These are phyloP conservation scores for Podospora anserina DNA, from an alignment of 495 filamentous ascomycete genomes.

Conservation along the genomic window DNA sequence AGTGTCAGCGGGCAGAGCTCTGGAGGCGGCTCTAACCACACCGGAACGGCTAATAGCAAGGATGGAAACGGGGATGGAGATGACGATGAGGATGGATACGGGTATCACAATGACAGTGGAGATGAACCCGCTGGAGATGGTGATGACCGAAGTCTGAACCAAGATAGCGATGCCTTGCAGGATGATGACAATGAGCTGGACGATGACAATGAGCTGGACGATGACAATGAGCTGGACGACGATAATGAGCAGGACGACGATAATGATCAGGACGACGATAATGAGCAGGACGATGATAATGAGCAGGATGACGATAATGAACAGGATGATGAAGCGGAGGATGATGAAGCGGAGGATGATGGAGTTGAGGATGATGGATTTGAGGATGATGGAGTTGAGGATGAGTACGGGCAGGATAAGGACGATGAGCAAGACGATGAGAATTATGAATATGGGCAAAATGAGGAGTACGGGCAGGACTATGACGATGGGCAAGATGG, in stretches of 20 bases:
- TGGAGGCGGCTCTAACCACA: too few species aligned
- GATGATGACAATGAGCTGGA: neutral
- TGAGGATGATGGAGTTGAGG: too few species aligned
- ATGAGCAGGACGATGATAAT: neutral
- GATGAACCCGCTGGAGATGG: neutral
- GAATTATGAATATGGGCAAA: too few species aligned
- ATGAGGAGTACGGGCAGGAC: too few species aligned
- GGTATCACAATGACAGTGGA: neutral
- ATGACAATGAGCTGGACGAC: too few species aligned
- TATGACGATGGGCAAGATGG: too few species aligned
- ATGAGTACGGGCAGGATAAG: too few species aligned
- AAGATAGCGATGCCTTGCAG: neutral
- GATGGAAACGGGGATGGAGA: constrained; percentile 8
- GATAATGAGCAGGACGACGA: neutral
- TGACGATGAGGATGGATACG: constrained; percentile 1
- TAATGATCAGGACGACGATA: neutral
- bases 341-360: constrained; percentile 5
- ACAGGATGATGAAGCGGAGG: constrained; percentile 11
- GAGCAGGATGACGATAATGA: neutral
- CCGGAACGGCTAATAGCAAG: neutral
- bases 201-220: neutral
- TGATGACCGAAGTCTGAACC: neutral
- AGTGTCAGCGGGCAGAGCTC: too few species aligned
- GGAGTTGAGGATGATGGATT: neutral
- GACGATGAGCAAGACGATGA: too few species aligned